Evolutionary conservation across 306 rosid species (phyloP), one percentile per base, ranked within the genome.

Genomic region (Oxytropis ochrocephala): DNA sequence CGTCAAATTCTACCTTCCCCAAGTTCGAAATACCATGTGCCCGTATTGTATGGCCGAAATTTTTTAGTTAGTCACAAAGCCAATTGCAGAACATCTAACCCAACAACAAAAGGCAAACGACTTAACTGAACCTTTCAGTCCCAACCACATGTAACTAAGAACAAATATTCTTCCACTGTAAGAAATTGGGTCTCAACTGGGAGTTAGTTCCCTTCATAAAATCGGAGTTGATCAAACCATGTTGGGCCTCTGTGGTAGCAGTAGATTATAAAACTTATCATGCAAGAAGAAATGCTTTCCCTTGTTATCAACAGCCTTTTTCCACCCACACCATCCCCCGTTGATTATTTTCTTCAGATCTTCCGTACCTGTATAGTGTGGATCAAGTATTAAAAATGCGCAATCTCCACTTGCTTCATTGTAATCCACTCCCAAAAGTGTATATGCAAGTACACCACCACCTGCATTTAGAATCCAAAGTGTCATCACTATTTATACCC

Each of bases 291-390:
- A 94, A 58, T 79, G 80, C 56, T 69, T 87, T 62, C 98, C 97
- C 78, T 85, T 94, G 89, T 72, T 88, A 78, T 94, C 97, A 8
- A 94, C 96, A 16, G 98, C 85, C 72, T 90, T 90, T 79, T 94
- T 94, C 98, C 98, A 94, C 16, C 91, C 97, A 81, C 96, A 88
- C 98, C 98, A 94, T 29, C 98, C 97, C 3, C 95, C 96, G 11
- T 74, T 86, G 24, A 81, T 75, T 61, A 94, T 87, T 69, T 94
- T 94, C 84, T 88, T 94, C 78, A 69, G 65, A 32, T 94, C 97
- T 32, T 94, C 98, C 4, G 67, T 57, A 38, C 98, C 98, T 0
- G 98, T 90, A 53, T 90, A 94, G 79, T 94, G 98, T 29, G 98
- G 98, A 88, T 94, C 98, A 19, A 94, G 96, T 49, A 90, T 94